Conservation (phyloP, 345 rosid genomes). For the Balakata baccata region DNA sequence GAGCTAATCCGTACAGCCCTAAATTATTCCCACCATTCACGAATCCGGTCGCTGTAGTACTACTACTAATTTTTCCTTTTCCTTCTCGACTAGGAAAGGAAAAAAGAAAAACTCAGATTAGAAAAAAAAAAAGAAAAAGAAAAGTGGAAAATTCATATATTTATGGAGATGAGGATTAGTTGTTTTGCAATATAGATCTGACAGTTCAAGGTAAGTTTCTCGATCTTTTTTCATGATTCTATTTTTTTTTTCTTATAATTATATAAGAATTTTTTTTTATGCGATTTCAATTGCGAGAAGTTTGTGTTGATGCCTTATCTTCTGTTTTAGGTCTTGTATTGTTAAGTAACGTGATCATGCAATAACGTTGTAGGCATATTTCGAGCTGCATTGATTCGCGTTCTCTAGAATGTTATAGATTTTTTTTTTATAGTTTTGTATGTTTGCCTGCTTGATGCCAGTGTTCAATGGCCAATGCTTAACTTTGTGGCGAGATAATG, state of each 20-base stretch:
- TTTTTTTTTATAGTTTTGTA: neutral
- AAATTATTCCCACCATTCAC: slow-evolving; percentile 8
- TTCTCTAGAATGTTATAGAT: neutral
- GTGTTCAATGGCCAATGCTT: no score
- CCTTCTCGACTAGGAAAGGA: neutral
- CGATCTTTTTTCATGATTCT: neutral
- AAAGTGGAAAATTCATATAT: no score
- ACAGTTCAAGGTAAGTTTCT: neutral
- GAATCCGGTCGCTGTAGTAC: neutral
- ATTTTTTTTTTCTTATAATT: neutral
- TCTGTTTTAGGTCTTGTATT: neutral
- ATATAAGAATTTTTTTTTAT: neutral
- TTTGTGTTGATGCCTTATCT: neutral
- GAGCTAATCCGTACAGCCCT: slow-evolving; percentile 6
- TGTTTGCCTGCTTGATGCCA: no score
- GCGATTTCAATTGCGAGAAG: neutral
- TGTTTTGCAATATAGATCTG: slow-evolving; percentile 9
- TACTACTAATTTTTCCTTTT: neutral
- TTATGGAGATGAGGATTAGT: neutral
- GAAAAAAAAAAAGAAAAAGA: no score
- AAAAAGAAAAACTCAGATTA: neutral
- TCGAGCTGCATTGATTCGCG: slow-evolving; percentile 9
- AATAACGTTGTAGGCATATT: neutral
- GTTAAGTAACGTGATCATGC: neutral
- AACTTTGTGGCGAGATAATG: neutral